Conservation (phyloP, 306 rosid genomes). For the Cicer cuneatum region DNA sequence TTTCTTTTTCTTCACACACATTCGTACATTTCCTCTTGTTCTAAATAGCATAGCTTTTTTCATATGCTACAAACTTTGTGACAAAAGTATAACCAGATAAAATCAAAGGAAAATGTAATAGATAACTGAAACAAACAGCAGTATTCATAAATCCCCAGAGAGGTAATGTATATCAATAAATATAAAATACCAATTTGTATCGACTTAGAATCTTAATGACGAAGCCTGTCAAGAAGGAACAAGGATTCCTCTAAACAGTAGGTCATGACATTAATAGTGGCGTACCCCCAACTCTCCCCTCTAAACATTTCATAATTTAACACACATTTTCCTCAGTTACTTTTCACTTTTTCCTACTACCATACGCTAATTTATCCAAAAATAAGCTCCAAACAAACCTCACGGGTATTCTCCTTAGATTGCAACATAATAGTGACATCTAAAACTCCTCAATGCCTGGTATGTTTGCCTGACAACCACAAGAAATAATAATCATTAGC, state of each 20-base stretch:
- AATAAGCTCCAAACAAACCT: constrained; percentile 66
- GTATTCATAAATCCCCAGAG: too few relatives aligned
- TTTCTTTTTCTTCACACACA: neutral
- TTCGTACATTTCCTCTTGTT: too few relatives aligned
- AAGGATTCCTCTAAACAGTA: neutral
- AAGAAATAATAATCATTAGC: constrained; percentile 31
- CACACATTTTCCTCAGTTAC: constrained; percentile 13
- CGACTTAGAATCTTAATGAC: too few relatives aligned
- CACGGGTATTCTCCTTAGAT: constrained; percentile 89
- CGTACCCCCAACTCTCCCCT: neutral
- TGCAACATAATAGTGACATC: constrained; percentile 72
- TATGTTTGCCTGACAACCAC: constrained; percentile 77
- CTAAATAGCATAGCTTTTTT: too few relatives aligned
- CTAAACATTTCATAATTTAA: neutral
- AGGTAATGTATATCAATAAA: too few relatives aligned
- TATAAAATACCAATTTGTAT: too few relatives aligned
- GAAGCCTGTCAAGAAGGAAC: neutral
- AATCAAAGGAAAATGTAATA: too few relatives aligned
- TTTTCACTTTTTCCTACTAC: constrained; percentile 8
- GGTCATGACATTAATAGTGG: neutral
- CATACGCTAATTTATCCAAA: constrained; percentile 13
- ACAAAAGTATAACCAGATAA: too few relatives aligned
- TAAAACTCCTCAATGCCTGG: constrained; percentile 84
- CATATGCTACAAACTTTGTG: too few relatives aligned
- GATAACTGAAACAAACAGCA: too few relatives aligned